Percentiles rank a stretch among this genome's conserved stretches.
Conservation (phyloP, 306 rosid species). For the Vicia faba region DNA sequence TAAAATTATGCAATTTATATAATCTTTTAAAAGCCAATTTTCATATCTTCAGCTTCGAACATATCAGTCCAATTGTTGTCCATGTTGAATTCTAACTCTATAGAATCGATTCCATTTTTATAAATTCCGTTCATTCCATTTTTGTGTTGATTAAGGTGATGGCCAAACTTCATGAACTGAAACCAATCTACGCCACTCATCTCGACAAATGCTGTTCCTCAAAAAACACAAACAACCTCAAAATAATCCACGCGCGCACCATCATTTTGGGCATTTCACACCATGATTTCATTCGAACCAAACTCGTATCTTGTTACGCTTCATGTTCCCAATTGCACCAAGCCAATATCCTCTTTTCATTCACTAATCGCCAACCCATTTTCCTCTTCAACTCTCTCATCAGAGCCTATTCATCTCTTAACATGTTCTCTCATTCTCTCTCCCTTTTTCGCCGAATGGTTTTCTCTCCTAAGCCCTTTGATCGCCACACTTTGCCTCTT, state of each 20-base stretch:
- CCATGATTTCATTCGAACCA: constrained; percentile 57
- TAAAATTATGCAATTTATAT: too few species aligned
- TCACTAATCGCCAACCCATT: constrained; percentile 61
- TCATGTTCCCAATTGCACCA: constrained; percentile 55
- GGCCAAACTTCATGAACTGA: constrained; percentile 32
- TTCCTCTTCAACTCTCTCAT: constrained; percentile 69
- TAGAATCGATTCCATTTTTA: too few species aligned
- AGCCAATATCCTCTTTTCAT: constrained; percentile 55
- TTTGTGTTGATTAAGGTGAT: background rate
- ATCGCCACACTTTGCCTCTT: constrained; percentile 52
- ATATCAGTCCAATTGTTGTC: too few species aligned
- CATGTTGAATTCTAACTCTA: too few species aligned
- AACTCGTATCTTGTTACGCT: constrained; percentile 64
- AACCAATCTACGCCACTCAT: constrained; percentile 49
- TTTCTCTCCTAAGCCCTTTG: constrained; percentile 42
- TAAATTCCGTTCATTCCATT: too few species aligned
- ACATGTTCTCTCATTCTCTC: constrained; percentile 54
- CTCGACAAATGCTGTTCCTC: constrained; percentile 48
- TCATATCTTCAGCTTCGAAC: too few species aligned
- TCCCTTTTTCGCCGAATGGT: constrained; percentile 53
- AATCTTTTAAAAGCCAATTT: too few species aligned
- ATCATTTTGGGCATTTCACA: constrained; percentile 48
- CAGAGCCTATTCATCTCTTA: constrained; percentile 56
- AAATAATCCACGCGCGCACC: constrained; percentile 54
- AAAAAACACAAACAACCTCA: constrained; percentile 47